Conservation (phyloP, 2,329 filamentous ascomycete species). For the Celoporthe dispersa region DNA sequence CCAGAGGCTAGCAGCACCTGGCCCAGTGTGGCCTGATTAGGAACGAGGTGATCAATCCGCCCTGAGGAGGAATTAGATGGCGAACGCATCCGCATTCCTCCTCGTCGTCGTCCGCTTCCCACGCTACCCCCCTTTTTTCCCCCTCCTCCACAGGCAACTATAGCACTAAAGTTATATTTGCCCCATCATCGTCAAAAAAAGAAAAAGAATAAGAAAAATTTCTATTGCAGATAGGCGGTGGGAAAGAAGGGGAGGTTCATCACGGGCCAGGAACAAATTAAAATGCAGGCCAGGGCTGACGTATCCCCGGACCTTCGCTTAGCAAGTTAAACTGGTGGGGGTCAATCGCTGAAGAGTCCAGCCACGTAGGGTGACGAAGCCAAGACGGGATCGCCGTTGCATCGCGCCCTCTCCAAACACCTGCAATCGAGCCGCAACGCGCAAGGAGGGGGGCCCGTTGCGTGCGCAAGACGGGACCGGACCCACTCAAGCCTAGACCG, state of each 20-base stretch:
- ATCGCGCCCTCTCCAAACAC: not conserved
- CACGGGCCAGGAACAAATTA: not conserved
- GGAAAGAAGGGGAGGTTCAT: not conserved
- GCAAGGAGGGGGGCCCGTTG: too few species aligned
- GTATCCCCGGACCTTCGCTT: not conserved
- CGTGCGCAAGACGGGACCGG: not conserved
- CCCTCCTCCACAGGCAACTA: too few species aligned
- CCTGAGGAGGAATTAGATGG: not conserved
- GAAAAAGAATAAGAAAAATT: not conserved
- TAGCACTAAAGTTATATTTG: not conserved
- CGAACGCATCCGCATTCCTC: not conserved
- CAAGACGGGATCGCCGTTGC: slow-evolving; percentile 7
- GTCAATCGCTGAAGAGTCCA: not conserved
- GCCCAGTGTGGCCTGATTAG: not conserved
- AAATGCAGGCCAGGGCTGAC: not conserved
- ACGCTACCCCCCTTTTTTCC: too few species aligned
- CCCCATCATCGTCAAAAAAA: not conserved
- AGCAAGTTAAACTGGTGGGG: not conserved
- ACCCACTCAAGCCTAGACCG: not conserved
- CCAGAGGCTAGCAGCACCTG: not conserved
- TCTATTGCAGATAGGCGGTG: not conserved
- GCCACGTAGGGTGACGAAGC: not conserved
- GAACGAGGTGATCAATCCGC: not conserved
- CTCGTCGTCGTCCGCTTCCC: not conserved
- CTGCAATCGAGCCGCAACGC: not conserved